These are phyloP conservation scores for Zoysia matrella DNA, from an alignment of 202 grass and related monocot species.

Conservation along the genomic window DNA sequence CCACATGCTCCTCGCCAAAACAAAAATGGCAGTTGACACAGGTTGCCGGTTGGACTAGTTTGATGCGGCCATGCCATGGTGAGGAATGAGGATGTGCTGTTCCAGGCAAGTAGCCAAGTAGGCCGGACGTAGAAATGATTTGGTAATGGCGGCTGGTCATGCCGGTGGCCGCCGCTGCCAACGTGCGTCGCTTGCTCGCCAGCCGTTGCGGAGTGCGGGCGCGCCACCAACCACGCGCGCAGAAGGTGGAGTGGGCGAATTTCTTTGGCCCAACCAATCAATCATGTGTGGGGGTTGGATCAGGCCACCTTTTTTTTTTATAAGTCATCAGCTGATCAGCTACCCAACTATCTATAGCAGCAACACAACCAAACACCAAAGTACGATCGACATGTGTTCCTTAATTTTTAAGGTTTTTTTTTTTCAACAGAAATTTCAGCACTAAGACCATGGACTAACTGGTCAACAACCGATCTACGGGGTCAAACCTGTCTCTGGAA, in stretches of 20 bases:
- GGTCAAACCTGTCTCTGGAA: too few relatives aligned
- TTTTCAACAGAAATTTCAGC: neutral
- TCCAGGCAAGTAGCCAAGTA: neutral
- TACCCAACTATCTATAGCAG: neutral
- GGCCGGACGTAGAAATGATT: neutral
- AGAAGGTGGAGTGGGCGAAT: slow-evolving; percentile 20
- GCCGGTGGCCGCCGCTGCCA: neutral
- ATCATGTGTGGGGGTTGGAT: neutral
- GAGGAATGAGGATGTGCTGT: too few relatives aligned
- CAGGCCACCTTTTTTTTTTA: neutral
- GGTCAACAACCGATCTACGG: too few relatives aligned
- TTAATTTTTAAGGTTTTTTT: too few relatives aligned
- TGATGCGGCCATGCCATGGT: neutral
- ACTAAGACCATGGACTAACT: neutral
- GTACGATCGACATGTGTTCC: too few relatives aligned
- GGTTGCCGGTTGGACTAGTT: neutral
- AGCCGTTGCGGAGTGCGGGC: neutral
- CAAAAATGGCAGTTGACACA: neutral
- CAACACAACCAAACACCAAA: neutral
- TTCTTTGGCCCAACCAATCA: neutral
- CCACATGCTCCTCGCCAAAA: neutral
- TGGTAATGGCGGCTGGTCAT: neutral
- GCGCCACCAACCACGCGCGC: slow-evolving; percentile 14
- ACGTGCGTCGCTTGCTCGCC: neutral
- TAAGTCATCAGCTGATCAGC: neutral